These are phyloP conservation scores for Auricularia auricula-judae DNA, from an alignment of 768 basidiomycete genomes.

Conservation along the genomic window DNA sequence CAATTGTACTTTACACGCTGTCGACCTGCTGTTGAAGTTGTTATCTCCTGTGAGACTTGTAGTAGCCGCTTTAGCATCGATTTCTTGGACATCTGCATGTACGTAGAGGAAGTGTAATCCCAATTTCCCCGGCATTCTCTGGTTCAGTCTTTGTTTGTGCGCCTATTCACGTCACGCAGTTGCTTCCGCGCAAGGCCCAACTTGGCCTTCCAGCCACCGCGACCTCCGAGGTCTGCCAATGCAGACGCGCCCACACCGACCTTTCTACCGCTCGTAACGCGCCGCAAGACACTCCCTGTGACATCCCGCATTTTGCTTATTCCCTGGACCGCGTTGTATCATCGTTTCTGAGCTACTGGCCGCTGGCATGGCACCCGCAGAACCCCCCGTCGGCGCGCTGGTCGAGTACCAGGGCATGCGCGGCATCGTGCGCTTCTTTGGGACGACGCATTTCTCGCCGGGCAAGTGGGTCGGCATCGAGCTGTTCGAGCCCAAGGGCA, in stretches of 20 bases:
- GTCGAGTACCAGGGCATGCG: conserved; percentile 73
- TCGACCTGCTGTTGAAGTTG: too few species aligned
- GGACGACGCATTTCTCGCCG: conserved; percentile 67
- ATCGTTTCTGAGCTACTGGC: not conserved
- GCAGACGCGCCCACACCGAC: not conserved
- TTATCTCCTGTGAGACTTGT: too few species aligned
- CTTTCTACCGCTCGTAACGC: not conserved
- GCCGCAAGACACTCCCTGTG: not conserved
- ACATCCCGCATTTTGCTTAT: not conserved
- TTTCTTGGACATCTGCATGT: too few species aligned
- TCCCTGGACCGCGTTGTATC: not conserved
- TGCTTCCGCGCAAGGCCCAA: not conserved
- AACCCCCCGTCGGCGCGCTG: conserved; percentile 53
- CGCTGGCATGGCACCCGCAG: conserved; percentile 23
- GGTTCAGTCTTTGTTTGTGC: too few species aligned
- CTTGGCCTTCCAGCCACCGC: not conserved
- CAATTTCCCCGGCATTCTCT: too few species aligned
- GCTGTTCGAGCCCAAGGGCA: conserved; percentile 70
- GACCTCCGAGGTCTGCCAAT: not conserved
- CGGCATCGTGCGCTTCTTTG: conserved; percentile 80
- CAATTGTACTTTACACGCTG: too few species aligned
- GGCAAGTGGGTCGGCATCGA: conserved; percentile 97
- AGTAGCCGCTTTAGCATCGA: too few species aligned
- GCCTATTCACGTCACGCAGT: not conserved
- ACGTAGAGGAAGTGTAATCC: too few species aligned